Conservation (phyloP, 208 protist genomes). For the Acanthamoeba healyi region DNA sequence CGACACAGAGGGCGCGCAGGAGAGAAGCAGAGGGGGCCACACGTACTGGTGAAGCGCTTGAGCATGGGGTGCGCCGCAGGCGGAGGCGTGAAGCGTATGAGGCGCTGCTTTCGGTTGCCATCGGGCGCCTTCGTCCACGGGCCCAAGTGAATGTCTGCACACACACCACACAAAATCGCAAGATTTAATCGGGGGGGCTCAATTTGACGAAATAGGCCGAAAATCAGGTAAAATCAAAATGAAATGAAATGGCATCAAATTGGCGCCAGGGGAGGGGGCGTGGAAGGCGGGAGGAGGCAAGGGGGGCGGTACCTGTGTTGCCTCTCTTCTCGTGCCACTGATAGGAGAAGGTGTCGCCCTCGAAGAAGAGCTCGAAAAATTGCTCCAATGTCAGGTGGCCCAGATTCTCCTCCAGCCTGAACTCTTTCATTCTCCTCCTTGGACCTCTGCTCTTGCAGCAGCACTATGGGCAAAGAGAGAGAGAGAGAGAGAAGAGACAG, state of each 20-base stretch:
- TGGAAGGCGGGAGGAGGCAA: background rate
- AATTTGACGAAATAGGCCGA: background rate
- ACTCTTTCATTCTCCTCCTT: background rate
- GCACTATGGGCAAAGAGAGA: too few species aligned
- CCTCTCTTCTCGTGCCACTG: background rate
- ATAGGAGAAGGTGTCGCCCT: background rate
- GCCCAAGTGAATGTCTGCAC: background rate
- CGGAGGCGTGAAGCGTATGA: constrained; percentile 11
- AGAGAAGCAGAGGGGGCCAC: too few species aligned
- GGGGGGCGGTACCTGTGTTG: background rate
- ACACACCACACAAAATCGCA: background rate
- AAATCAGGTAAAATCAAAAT: background rate
- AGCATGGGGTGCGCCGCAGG: background rate
- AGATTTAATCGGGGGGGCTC: background rate
- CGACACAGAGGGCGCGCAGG: too few species aligned
- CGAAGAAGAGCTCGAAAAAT: constrained; percentile 22
- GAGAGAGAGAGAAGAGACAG: too few species aligned
- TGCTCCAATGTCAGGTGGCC: background rate
- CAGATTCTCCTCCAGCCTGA: constrained; percentile 4
- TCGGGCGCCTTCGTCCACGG: constrained; percentile 30
- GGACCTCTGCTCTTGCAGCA: background rate
- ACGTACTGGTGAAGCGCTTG: constrained; percentile 11
- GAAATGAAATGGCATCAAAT: background rate
- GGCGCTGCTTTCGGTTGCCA: constrained; percentile 14
- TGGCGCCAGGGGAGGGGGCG: too few species aligned